Evolutionary conservation across 2,329 filamentous ascomycete species (phyloP).

Genomic region (Daldinia sp.): DNA sequence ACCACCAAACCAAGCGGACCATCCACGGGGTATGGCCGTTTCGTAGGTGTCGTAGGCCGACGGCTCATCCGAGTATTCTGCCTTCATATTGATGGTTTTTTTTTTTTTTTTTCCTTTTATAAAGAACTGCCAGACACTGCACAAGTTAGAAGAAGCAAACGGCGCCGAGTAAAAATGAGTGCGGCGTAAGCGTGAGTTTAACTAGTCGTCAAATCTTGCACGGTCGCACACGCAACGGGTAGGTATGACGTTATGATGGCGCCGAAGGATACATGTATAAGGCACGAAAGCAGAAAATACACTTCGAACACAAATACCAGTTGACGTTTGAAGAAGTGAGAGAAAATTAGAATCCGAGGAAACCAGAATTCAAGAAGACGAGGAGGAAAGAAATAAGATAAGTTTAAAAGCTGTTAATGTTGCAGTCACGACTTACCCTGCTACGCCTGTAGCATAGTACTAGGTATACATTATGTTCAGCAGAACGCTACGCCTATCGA

Average conservation of each 20-base stretch:
- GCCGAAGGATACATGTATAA: neutral
- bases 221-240: constrained; percentile 16
- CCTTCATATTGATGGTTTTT: constrained; percentile 28
- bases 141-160: neutral
- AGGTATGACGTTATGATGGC: neutral
- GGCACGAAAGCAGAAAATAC: neutral
- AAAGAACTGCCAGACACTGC: neutral
- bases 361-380: neutral
- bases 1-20: constrained; percentile 52
- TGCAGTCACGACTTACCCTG: constrained; percentile 4
- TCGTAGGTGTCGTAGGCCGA: constrained; percentile 55
- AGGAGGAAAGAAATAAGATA: constrained; percentile 3
- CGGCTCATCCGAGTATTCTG: constrained; percentile 38
- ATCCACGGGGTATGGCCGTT: constrained; percentile 49
- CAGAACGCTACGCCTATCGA: constrained; percentile 12
- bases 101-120: no score
- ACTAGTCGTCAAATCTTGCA: constrained; percentile 1
- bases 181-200: constrained; percentile 19
- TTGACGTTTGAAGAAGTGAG: neutral
- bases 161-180: neutral
- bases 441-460: neutral
- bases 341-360: constrained; percentile 13
- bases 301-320: neutral
- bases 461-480: neutral
- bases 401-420: constrained; percentile 27